Evolutionary conservation across 148 eudicot genomes (phyloP).

Genomic region (Rhododendron griersonianum): DNA sequence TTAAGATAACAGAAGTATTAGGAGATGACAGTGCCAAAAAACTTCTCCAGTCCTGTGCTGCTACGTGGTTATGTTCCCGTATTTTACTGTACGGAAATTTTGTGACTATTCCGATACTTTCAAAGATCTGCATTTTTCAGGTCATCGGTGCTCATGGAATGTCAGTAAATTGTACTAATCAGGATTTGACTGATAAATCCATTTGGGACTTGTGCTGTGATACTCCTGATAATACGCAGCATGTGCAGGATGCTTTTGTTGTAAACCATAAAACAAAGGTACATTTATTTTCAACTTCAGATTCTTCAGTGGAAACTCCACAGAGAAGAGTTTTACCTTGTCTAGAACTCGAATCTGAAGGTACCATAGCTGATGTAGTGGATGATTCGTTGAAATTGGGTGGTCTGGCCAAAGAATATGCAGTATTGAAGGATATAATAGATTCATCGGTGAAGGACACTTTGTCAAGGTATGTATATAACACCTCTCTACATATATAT

Average conservation of each 20-base stretch:
- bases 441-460: conserved; percentile 48
- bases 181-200: conserved; percentile 11
- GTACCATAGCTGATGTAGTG: conserved; percentile 15
- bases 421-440: conserved; percentile 54
- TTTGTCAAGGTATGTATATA: conserved; percentile 53
- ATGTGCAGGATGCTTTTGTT: conserved; percentile 36
- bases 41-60: conserved; percentile 53
- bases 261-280: conserved; percentile 55
- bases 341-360: conserved; percentile 20
- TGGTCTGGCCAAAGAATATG: conserved; percentile 73
- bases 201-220: conserved; percentile 8
- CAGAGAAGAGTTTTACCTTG: conserved; percentile 15
- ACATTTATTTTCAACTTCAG: conserved; percentile 32
- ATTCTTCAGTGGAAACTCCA: conserved; percentile 25
- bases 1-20: conserved; percentile 50
- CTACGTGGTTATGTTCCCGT: conserved; percentile 58
- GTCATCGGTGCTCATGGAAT: conserved; percentile 44
- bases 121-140: conserved; percentile 52
- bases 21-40: conserved; percentile 52
- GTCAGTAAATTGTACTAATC: conserved; percentile 21
- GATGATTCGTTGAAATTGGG: conserved; percentile 49
- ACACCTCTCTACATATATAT: neutral
- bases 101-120: conserved; percentile 61
- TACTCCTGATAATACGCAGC: conserved; percentile 18
- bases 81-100: conserved; percentile 61